Conservation (phyloP, 768 basidiomycete genomes). For the Boletus patriciae region DNA sequence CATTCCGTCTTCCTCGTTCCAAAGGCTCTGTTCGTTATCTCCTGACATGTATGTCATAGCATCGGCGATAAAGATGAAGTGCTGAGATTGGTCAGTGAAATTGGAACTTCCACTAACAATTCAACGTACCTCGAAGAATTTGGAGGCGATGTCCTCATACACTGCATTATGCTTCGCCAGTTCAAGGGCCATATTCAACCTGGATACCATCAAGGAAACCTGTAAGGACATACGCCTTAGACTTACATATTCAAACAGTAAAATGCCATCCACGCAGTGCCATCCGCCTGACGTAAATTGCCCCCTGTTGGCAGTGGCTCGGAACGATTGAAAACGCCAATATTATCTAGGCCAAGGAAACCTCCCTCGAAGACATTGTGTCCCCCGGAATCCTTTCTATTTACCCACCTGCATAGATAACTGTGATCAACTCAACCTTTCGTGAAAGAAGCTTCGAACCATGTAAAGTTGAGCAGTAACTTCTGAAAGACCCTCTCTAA, state of each 20-base stretch:
- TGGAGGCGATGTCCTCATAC: slow-evolving; percentile 99
- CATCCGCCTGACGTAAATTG: slow-evolving; percentile 91
- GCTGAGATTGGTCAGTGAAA: slow-evolving; percentile 45
- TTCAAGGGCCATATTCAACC: slow-evolving; percentile 96
- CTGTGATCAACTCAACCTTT: neutral
- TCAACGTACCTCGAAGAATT: slow-evolving; percentile 79
- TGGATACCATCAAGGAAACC: slow-evolving; percentile 30
- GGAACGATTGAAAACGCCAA: slow-evolving; percentile 96
- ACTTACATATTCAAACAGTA: slow-evolving; percentile 93
- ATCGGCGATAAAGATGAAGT: slow-evolving; percentile 98
- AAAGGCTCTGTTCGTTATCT: slow-evolving; percentile 78
- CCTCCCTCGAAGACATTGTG: slow-evolving; percentile 98
- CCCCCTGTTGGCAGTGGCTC: slow-evolving; percentile 97
- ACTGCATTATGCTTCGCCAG: slow-evolving; percentile 96
- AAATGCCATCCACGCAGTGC: slow-evolving; percentile 99
- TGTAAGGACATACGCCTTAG: neutral
- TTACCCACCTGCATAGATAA: slow-evolving; percentile 77
- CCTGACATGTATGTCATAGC: slow-evolving; percentile 93
- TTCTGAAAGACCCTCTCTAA: slow-evolving; percentile 99
- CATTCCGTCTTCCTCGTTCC: slow-evolving; percentile 97
- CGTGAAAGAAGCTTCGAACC: slow-evolving; percentile 45
- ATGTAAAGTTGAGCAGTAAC: slow-evolving; percentile 93
- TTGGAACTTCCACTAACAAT: neutral
- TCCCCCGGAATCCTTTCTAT: slow-evolving; percentile 93
- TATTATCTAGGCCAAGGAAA: slow-evolving; percentile 97